Conservation (phyloP, 345 rosid species). For the Gossypium arboreum region DNA sequence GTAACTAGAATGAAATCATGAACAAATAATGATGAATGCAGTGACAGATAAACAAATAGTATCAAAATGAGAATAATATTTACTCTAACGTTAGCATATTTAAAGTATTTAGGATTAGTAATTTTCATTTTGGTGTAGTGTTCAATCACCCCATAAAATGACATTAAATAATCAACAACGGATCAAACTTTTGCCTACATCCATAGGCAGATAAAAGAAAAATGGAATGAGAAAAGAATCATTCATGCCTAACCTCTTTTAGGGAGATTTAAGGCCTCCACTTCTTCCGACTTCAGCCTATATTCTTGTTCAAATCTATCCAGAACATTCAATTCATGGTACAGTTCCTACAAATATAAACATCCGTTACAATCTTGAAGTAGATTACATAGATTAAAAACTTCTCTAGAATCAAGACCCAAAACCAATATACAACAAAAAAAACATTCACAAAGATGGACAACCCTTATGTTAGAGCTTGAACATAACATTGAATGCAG, state of each 20-base stretch:
- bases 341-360: slow-evolving; percentile 49
- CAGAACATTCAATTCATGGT: slow-evolving; percentile 61
- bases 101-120: neutral
- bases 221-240: neutral
- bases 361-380: slow-evolving; percentile 15
- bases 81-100: neutral
- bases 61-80: neutral
- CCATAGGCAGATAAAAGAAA: neutral
- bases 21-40: neutral
- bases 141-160: neutral
- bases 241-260: slow-evolving; percentile 43
- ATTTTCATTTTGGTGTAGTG: neutral
- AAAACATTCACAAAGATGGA: neutral
- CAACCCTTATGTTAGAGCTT: neutral
- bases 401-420: neutral
- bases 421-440: neutral
- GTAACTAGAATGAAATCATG: neutral
- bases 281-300: slow-evolving; percentile 46
- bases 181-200: neutral
- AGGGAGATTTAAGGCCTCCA: slow-evolving; percentile 52
- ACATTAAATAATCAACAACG: neutral
- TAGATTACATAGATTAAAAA: slow-evolving; percentile 1
- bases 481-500: neutral
- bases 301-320: slow-evolving; percentile 69
- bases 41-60: neutral